Percentiles rank a stretch among this genome's conserved stretches.
Evolutionary conservation across 106 monocot genomes (phyloP).

Genomic region (Dactylorhiza incarnata): DNA sequence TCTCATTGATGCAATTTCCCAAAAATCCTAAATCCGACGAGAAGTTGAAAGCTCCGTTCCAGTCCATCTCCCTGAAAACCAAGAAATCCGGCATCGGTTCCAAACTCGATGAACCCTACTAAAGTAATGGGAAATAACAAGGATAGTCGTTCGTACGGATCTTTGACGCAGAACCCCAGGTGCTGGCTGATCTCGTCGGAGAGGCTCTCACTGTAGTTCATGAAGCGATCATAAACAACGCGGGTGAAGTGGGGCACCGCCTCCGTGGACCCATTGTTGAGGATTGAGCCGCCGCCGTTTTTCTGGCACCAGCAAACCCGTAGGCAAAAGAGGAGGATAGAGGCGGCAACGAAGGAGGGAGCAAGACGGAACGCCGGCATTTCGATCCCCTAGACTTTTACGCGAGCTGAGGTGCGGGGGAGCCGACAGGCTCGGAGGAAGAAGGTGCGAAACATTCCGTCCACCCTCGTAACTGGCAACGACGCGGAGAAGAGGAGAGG

Average conservation of each 20-base stretch:
- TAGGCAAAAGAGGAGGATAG: not conserved
- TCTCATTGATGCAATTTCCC: conserved; percentile 15
- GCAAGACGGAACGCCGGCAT: not conserved
- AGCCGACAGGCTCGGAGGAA: not conserved
- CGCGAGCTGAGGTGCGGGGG: not conserved
- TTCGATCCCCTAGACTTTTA: not conserved
- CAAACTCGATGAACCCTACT: not conserved
- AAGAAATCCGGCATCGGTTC: not conserved
- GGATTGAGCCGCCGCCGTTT: not conserved
- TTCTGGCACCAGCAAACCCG: conserved; percentile 6
- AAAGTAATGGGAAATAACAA: not conserved
- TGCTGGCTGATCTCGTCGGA: not conserved
- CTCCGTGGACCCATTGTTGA: not conserved
- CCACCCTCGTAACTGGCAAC: not conserved
- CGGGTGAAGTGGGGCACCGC: conserved; percentile 5
- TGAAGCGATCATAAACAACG: not conserved
- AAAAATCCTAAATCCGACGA: conserved; percentile 18
- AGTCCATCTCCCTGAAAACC: conserved; percentile 22
- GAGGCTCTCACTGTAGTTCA: conserved; percentile 13
- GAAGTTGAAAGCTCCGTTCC: conserved; percentile 37
- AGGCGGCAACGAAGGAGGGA: not conserved
- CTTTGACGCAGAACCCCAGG: conserved; percentile 34
- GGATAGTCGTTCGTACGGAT: conserved; percentile 15
- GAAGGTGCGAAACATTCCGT: not conserved
- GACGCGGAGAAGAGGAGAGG: not conserved